A percentile compares a stretch with the other conserved stretches of the same genome.
Conservation (phyloP, 768 basidiomycete genomes). For the Termitomyces sp. region DNA sequence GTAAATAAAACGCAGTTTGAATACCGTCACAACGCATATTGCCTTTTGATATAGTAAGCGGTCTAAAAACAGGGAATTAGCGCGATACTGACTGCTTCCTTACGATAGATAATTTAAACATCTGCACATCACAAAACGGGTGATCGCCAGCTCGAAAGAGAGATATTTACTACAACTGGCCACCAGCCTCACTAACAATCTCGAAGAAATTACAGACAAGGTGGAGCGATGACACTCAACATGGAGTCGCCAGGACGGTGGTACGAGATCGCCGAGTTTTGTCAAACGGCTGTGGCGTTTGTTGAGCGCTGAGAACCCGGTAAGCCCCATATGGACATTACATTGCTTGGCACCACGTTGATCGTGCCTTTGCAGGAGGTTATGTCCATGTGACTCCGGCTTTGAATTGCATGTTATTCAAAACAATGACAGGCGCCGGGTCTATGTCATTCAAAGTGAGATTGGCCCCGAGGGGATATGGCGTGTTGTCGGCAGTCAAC, state of each 20-base stretch:
- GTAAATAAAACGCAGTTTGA: not conserved
- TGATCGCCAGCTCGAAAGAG: too few species aligned
- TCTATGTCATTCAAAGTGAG: not conserved
- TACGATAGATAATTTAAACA: too few species aligned
- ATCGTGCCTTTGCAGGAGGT: not conserved
- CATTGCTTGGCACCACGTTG: not conserved
- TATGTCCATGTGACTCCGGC: not conserved
- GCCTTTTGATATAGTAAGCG: too few species aligned
- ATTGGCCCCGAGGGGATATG: too few species aligned
- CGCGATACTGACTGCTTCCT: too few species aligned
- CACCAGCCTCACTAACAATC: too few species aligned
- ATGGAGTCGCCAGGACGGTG: too few species aligned
- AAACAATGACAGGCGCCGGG: not conserved
- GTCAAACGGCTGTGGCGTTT: not conserved
- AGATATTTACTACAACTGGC: too few species aligned
- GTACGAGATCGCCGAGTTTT: not conserved
- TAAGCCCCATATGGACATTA: not conserved
- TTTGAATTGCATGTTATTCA: too few species aligned
- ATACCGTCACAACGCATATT: not conserved
- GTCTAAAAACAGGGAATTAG: too few species aligned
- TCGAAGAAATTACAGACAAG: not conserved
- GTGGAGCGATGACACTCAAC: not conserved
- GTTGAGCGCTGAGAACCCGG: not conserved
- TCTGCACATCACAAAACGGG: too few species aligned
- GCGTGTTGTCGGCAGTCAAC: too few species aligned